Base-by-base conservation (phyloP, 2,329 filamentous ascomycete genomes). In the Xylariales sp. region DNA sequence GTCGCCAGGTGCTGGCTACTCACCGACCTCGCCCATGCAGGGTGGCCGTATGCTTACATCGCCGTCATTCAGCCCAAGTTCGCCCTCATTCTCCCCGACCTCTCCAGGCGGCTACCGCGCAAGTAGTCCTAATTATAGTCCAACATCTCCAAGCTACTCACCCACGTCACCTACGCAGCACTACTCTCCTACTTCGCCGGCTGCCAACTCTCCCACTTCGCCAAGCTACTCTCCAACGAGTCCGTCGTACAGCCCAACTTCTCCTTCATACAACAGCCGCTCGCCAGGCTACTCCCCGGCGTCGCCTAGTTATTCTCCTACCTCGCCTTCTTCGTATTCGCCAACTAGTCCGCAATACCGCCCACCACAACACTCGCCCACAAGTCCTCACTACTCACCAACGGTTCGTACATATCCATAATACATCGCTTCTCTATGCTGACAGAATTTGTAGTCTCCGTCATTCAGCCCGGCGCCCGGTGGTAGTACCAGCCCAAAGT, bases 281-380 rank as follows among this genome's bases (percentile, higher is more conserved):
- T 86, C 89, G 69, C 88, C 85, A n/a, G 85, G 84, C 3, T 91
- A 91, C 80, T 88, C 86, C 39, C 91, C 91, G 54, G 89, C 89
- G 3, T 93, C 91, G 57, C 91, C 91, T n/a, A 88, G 86, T 30
- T 94, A 92, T 83, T 94, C 92, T 64, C 92, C 93, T 2, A 92
- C 91, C 6, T 94, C 91, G 48, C 87, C 87, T 12, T 83, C 85
- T 2, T 23, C 48, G 23, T 67, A 67, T 49, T 67, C 64, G 43
- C 89, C 90, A 28, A 90, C 88, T 23, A 90, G 87, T 73, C 88
- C 88, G 36, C 83, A 83, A 67, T 89, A 87, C 85, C 83, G 83
- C 68, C 84, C 68, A 84, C 71, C 23, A 83, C 83, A 85, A 72
- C 81, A 83, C 73, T 90, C 88, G 49, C 89, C 90, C 30, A 89